Conservation (phyloP, 2,329 filamentous ascomycete species). For the Albophoma yamanashiensis region DNA sequence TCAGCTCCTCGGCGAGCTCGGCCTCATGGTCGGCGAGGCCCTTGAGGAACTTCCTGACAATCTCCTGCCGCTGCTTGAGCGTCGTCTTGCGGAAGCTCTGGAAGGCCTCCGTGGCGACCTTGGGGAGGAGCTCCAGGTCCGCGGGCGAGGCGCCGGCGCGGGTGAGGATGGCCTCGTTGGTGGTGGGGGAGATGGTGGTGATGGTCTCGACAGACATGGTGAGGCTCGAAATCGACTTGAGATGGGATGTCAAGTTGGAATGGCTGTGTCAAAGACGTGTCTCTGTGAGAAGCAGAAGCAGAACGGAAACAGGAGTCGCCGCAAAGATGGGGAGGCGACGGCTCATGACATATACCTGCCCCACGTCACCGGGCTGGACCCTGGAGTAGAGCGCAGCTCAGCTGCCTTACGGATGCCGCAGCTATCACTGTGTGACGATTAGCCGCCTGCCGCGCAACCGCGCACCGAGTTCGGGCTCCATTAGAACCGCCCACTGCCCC, state of each 20-base stretch:
- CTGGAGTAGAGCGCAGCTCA: background rate
- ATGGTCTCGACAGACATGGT: constrained; percentile 54
- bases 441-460: constrained; percentile 2
- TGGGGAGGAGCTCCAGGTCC: constrained; percentile 63
- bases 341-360: constrained; percentile 1
- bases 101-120: constrained; percentile 65
- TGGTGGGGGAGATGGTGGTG: constrained; percentile 81
- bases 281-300: background rate
- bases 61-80: constrained; percentile 64
- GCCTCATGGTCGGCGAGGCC: constrained; percentile 61
- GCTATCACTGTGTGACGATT: background rate
- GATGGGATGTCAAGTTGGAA: background rate
- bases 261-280: background rate
- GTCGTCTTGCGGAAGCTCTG: constrained; percentile 64
- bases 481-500: background rate
- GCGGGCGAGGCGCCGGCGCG: constrained; percentile 61
- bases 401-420: background rate
- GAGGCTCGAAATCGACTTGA: background rate
- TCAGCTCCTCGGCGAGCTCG: constrained; percentile 74
- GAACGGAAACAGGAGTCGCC: background rate
- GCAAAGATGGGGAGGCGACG: background rate
- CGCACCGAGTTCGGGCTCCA: constrained; percentile 3
- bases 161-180: constrained; percentile 73
- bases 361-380: background rate
- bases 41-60: constrained; percentile 70